Percentiles rank a stretch among this genome's conserved stretches.
phyloP scores from a whole-genome alignment of 2,329 filamentous ascomycete genomes.

The Venturiaceae sp. region DNA sequence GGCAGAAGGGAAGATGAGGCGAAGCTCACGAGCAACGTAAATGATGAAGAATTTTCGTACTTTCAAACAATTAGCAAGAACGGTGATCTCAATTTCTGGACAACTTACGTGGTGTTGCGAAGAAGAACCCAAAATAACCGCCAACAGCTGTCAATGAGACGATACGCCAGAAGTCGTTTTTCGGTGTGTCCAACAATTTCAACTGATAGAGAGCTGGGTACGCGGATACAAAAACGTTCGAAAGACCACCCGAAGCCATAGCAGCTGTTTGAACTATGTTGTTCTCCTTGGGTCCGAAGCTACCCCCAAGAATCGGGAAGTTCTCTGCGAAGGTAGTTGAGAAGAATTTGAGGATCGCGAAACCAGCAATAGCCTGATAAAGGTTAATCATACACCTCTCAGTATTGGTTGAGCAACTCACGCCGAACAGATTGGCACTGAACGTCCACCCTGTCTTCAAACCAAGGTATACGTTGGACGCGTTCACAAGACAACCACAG shows the following conservation, averaged over 20 bases:
- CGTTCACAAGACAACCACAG: slow-evolving; percentile 50
- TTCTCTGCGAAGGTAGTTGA: slow-evolving; percentile 36
- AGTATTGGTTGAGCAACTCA: slow-evolving; percentile 11
- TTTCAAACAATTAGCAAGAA: slow-evolving; percentile 12
- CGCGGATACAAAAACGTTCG: slow-evolving; percentile 48
- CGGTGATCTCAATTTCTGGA: slow-evolving; percentile 6
- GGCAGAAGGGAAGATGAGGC: slow-evolving; percentile 49
- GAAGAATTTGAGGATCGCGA: slow-evolving; percentile 47
- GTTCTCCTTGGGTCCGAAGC: slow-evolving; percentile 53
- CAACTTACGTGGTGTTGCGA: slow-evolving; percentile 41
- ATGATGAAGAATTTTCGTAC: slow-evolving; percentile 60
- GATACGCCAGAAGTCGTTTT: slow-evolving; percentile 47
- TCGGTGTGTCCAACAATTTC: slow-evolving; percentile 39
- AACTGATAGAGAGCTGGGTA: slow-evolving; percentile 53
- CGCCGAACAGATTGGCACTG: slow-evolving; percentile 22
- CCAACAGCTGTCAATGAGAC: slow-evolving; percentile 52
- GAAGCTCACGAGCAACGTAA: slow-evolving; percentile 51
- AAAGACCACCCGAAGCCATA: slow-evolving; percentile 49
- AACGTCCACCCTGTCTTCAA: slow-evolving; percentile 36
- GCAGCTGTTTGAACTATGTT: slow-evolving; percentile 52
- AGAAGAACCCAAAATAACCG: slow-evolving; percentile 56
- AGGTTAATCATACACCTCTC: slow-evolving; percentile 15
- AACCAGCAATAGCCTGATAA: slow-evolving; percentile 45
- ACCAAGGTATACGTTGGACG: slow-evolving; percentile 54
- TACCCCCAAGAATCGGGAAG: slow-evolving; percentile 43